Percentiles rank a stretch among this genome's conserved stretches.
Evolutionary conservation across 305 asterid genomes (phyloP).

Genomic region (Stenogyne calaminthoides): DNA sequence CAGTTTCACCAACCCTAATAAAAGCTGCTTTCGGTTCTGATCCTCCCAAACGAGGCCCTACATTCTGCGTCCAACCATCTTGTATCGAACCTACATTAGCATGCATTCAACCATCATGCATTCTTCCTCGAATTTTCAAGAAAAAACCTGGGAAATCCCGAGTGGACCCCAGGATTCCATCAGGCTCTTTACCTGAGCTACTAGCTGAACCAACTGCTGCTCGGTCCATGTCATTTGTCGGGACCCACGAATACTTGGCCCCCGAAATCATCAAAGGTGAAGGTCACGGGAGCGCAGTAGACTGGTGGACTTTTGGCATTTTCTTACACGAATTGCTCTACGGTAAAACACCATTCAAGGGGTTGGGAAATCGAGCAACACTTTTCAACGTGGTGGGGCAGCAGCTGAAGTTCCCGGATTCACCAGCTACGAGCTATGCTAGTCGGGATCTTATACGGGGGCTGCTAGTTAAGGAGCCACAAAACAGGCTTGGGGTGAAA

Average conservation of each 20-base stretch:
- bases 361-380: slow-evolving; percentile 82
- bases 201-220: slow-evolving; percentile 88
- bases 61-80: slow-evolving; percentile 77
- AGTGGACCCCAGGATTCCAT: slow-evolving; percentile 38
- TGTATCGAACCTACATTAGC: slow-evolving; percentile 66
- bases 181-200: slow-evolving; percentile 64
- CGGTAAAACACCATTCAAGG: slow-evolving; percentile 91
- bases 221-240: slow-evolving; percentile 89
- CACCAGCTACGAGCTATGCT: slow-evolving; percentile 75
- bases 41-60: slow-evolving; percentile 57
- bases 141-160: slow-evolving; percentile 50
- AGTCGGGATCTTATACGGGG: slow-evolving; percentile 75
- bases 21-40: slow-evolving; percentile 44
- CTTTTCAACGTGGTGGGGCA: slow-evolving; percentile 83
- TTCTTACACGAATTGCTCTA: slow-evolving; percentile 77
- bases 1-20: slow-evolving; percentile 79
- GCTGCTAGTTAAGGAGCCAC: slow-evolving; percentile 83
- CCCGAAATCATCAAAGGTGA: slow-evolving; percentile 88
- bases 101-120: slow-evolving; percentile 79
- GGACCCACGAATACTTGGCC: slow-evolving; percentile 85
- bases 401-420: slow-evolving; percentile 71
- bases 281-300: slow-evolving; percentile 94
- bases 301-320: slow-evolving; percentile 94
- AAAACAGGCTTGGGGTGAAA: slow-evolving; percentile 69
- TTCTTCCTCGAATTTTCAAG: slow-evolving; percentile 74